Percentiles rank a stretch among this genome's conserved stretches.
Evolutionary conservation across 208 protist genomes (phyloP).

Genomic region (Trypanosoma vivax): DNA sequence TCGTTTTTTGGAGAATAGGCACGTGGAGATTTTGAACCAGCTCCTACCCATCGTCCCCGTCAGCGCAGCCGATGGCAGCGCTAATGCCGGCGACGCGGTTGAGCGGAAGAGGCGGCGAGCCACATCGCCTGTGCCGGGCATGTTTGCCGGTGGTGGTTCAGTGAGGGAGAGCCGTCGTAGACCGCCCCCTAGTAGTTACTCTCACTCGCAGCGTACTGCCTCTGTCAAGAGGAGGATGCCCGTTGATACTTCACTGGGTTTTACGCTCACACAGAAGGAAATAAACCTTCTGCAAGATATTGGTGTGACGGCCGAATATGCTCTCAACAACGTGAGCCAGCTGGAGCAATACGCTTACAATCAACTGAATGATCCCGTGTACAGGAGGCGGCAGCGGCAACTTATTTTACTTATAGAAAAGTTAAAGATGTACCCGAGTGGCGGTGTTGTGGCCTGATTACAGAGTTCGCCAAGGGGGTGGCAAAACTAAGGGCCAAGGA

Average conservation of each 20-base stretch:
- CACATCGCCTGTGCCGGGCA: slow-evolving; percentile 6
- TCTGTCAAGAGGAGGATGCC: background rate
- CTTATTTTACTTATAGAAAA: slow-evolving; percentile 15
- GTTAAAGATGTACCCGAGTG: too few species aligned
- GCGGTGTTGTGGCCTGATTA: too few species aligned
- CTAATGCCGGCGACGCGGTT: background rate
- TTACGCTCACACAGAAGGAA: slow-evolving; percentile 9
- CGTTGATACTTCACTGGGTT: background rate
- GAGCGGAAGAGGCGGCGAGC: slow-evolving; percentile 14
- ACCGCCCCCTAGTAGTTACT: background rate
- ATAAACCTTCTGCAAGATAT: slow-evolving; percentile 17
- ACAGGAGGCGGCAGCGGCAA: slow-evolving; percentile 9
- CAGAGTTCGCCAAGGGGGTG: too few species aligned
- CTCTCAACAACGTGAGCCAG: slow-evolving; percentile 15
- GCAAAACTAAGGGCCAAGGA: too few species aligned
- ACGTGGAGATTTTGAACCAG: slow-evolving; percentile 11
- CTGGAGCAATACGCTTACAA: slow-evolving; percentile 20
- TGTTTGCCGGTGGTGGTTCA: background rate
- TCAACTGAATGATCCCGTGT: slow-evolving; percentile 12
- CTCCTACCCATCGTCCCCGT: slow-evolving; percentile 19
- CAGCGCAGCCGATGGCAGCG: background rate
- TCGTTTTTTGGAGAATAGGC: slow-evolving; percentile 16
- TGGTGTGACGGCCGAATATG: slow-evolving; percentile 18
- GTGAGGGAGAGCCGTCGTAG: background rate
- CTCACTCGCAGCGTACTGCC: slow-evolving; percentile 1